Base-by-base conservation (phyloP, 257 asterid species). In the Catharanthus roseus region DNA sequence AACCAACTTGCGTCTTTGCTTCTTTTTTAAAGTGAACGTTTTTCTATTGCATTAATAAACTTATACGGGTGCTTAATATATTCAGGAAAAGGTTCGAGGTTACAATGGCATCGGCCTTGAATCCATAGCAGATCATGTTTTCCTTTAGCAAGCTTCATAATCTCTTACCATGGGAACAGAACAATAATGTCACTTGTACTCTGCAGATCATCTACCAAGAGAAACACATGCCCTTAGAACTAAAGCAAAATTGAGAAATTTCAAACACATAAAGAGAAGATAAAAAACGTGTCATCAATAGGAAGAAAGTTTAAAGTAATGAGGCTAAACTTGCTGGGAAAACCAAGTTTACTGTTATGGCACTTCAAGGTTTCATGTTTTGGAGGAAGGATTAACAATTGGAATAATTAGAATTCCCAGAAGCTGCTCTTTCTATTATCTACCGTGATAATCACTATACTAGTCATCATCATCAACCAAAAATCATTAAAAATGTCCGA, bases 111-210 rank as follows among this genome's bases (percentile, higher is more conserved):
- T 57, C 97, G 96, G 9, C 98, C 98, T 80, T 86, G 78, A 56
- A 93, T 89, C 98, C 98, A 93, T 72, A 90, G 71, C 0, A 96
- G 98, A 57, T 93, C 98, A 26, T 93, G 90, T 79, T 93, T 93
- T 78, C 90, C 98, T 79, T 78, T 75, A 9, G 98, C n/a, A n/a
- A n/a, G n/a, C n/a, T n/a, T n/a, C n/a, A n/a, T n/a, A n/a, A n/a
- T n/a, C n/a, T n/a, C n/a, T 93, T 93, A 12, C 98, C 98, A 12
- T 90, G 97, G 58, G 97, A 90, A 68, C 76, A 87, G 77, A 2
- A 93, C 98, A 75, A 93, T 84, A 8, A 90, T 96, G 69, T 93
- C 98, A 2, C 75, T 82, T 29, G 96, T 93, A 45, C 98, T 95
- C 98, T 93, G 81, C 69, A 82, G 65, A 57, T 36, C 45, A 67